phyloP scores from a whole-genome alignment of 345 rosid genomes.

The Eucalyptus sp. region DNA sequence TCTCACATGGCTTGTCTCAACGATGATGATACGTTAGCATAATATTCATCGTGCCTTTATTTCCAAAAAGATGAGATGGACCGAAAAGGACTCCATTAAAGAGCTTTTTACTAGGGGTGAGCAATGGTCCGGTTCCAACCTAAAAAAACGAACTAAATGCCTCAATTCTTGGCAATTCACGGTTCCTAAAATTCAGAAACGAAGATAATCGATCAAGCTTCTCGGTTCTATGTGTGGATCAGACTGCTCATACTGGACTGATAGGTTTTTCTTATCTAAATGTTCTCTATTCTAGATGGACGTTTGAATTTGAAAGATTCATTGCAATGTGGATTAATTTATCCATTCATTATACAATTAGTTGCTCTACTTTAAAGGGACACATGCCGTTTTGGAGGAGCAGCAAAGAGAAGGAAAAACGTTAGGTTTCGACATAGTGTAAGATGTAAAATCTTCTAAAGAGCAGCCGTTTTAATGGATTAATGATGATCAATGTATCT shows the following conservation, averaged over 20 bases:
- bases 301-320: not conserved
- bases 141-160: not conserved
- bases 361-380: not conserved
- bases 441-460: not conserved
- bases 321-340: not conserved
- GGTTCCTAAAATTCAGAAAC: not conserved
- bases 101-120: too few relatives aligned
- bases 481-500: not conserved
- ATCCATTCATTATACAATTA: not conserved
- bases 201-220: not conserved
- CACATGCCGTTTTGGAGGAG: not conserved
- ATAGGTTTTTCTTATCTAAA: not conserved
- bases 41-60: accelerated
- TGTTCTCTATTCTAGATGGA: not conserved
- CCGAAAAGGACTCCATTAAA: not conserved
- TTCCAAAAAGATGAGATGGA: not conserved
- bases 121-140: accelerated
- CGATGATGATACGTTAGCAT: not conserved
- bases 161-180: accelerated
- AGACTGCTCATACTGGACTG: accelerated
- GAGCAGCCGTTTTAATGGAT: not conserved
- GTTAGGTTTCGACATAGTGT: not conserved
- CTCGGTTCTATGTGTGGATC: accelerated
- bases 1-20: not conserved
- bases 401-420: not conserved